phyloP scores from a whole-genome alignment of 2,329 filamentous ascomycete species.

The Aschersonia sp. region DNA sequence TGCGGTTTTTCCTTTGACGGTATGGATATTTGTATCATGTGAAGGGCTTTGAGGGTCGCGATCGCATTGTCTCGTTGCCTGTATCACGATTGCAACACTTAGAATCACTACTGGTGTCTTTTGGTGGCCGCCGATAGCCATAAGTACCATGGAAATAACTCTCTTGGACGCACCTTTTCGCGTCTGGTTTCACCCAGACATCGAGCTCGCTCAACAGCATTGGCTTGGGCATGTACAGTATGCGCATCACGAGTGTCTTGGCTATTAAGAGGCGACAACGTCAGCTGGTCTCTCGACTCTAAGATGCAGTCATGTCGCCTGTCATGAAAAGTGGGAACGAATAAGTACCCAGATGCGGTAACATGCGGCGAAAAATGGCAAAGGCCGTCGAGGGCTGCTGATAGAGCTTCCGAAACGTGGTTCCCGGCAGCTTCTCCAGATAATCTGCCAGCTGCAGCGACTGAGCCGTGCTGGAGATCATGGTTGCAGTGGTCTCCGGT shows the following conservation, averaged over 20 bases:
- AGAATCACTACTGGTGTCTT: too few relatives aligned
- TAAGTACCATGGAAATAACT: too few relatives aligned
- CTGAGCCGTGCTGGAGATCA: conserved; percentile 15
- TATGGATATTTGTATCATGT: conserved; percentile 60
- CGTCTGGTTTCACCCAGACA: conserved; percentile 62
- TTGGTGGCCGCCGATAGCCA: too few relatives aligned
- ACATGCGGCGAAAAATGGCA: conserved; percentile 93
- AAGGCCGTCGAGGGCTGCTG: conserved; percentile 90
- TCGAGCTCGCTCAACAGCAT: conserved; percentile 72
- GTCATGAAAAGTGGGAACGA: too few relatives aligned
- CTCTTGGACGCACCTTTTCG: conserved; percentile 20
- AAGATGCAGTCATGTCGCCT: too few relatives aligned
- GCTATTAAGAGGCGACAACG: conserved; percentile 31
- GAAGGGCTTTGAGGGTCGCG: conserved; percentile 67
- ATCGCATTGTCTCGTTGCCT: conserved; percentile 76
- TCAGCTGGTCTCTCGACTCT: too few relatives aligned
- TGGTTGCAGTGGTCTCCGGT: too few relatives aligned
- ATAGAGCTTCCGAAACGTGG: conserved; percentile 83
- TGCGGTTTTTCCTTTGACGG: conserved; percentile 48
- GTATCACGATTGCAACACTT: conserved; percentile 1
- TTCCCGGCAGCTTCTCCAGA: conserved; percentile 79
- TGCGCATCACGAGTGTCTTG: conserved; percentile 89
- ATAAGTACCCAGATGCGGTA: conserved; percentile 65
- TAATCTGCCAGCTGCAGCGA: conserved; percentile 66
- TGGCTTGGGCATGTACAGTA: conserved; percentile 79